A percentile compares a stretch with the other conserved stretches of the same genome.
Conservation (phyloP, 345 rosid species). For the Eutrema japonicum region DNA sequence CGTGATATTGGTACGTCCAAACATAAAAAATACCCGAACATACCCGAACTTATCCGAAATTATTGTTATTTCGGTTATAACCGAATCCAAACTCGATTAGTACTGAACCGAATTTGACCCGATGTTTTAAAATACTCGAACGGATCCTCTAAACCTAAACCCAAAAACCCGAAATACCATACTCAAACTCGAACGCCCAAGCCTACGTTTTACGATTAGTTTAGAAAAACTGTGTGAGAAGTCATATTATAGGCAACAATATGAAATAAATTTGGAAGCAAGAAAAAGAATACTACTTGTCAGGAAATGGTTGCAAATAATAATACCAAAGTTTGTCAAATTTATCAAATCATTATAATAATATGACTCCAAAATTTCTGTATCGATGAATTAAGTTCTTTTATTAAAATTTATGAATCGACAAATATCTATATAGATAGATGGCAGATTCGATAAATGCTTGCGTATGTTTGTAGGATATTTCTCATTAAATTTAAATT, state of each 20-base stretch:
- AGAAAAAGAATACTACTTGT: background rate
- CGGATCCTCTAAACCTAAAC: too few relatives aligned
- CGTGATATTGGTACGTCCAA: constrained; percentile 47
- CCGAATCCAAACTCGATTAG: too few relatives aligned
- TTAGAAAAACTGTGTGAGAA: background rate
- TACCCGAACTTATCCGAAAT: too few relatives aligned
- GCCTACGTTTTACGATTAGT: too few relatives aligned
- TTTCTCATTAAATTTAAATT: constrained; percentile 3
- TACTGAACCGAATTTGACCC: too few relatives aligned
- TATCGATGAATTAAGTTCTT: background rate
- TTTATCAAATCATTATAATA: background rate
- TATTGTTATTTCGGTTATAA: too few relatives aligned
- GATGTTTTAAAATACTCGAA: too few relatives aligned
- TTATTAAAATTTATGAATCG: background rate
- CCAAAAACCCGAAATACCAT: too few relatives aligned
- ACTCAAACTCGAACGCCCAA: too few relatives aligned
- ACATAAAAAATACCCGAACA: too few relatives aligned
- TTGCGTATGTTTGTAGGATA: constrained; percentile 4
- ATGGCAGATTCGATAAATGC: constrained; percentile 7
- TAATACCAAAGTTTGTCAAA: background rate
- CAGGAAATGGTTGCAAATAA: background rate
- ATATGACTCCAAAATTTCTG: background rate
- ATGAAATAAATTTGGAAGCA: background rate
- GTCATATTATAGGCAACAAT: background rate
- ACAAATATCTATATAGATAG: background rate